These are phyloP conservation scores for Adansonia digitata DNA, from an alignment of 345 rosid species.

Conservation along the genomic window DNA sequence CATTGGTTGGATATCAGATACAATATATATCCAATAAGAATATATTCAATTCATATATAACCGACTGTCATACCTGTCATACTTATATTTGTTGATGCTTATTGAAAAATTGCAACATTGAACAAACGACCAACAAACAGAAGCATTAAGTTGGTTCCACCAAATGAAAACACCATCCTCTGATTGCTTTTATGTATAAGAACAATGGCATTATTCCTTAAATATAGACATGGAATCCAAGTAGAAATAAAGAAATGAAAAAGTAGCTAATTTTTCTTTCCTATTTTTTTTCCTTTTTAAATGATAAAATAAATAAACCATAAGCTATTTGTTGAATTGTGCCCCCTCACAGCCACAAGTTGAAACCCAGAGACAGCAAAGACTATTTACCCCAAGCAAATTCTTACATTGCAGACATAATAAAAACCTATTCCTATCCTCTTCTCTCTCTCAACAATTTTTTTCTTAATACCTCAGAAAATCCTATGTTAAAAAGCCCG, in stretches of 20 bases:
- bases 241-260: neutral
- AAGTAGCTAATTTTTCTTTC: neutral
- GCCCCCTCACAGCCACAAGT: constrained; percentile 3
- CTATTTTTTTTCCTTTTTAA: neutral
- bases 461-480: neutral
- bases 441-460: neutral
- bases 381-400: neutral
- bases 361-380: neutral
- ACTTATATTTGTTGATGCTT: too few relatives aligned
- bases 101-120: too few relatives aligned
- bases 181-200: neutral
- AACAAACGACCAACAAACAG: neutral
- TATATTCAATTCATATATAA: too few relatives aligned
- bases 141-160: neutral
- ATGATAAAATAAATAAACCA: neutral
- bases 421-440: neutral
- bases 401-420: constrained; percentile 7
- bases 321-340: constrained; percentile 6
- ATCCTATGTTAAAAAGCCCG: constrained; percentile 1
- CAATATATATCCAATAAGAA: too few relatives aligned
- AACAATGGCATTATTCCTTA: neutral
- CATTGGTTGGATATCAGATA: neutral
- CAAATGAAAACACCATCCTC: neutral
- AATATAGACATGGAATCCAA: constrained; percentile 1
- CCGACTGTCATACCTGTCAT: too few relatives aligned